Evolutionary conservation across 306 rosid genomes (phyloP), one percentile per base, ranked within the genome.

Genomic region (Vigna mungo): DNA sequence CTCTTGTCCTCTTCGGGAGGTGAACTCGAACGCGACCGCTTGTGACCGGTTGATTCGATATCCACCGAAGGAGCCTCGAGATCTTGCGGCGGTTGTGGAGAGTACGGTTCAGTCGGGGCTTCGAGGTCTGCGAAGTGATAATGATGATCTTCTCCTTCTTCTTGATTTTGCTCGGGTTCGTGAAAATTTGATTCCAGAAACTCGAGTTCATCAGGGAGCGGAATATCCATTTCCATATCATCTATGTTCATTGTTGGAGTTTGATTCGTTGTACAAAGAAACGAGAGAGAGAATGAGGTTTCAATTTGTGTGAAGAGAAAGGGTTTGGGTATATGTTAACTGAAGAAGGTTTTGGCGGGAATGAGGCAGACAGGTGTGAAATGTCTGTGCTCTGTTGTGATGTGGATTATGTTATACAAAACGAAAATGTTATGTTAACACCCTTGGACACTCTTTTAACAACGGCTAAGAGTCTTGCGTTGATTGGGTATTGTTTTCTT

Each of bases 181-280:
- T 87, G 21, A 13, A 20, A 34, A 80, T 80, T 80, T 37, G 94
- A 92, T 82, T 94, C 98, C 21, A 92, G 96, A 63, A 89, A 72
- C 59, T 94, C 97, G 25, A 94, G 96, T 81, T 94, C 97, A 72
- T 93, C 96, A 1, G 92, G 93, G 21, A 88, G 79, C 14, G 94
- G 98, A 78, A 89, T 80, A 59, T 90, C 96, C 83, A 89, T 88
- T 18, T 88, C 94, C 89, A 76, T 85, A 32, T 85, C 91, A 16
- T 85, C 91, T 78, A 64, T 73, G n/a, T 83, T 87, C 73, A 79
- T 77, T 39, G 16, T 21, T 5, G 9, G 32, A 17, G 82, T 9
- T 17, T 14, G 66, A n/a, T 30, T 30, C 32, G 30, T 1, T 2
- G 46, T 41, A 41, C 13, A 9, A 4, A 12, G 15, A 49, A 44